phyloP scores from a whole-genome alignment of 2,329 filamentous ascomycete genomes.

The Allantophomopsis cytisporea region DNA sequence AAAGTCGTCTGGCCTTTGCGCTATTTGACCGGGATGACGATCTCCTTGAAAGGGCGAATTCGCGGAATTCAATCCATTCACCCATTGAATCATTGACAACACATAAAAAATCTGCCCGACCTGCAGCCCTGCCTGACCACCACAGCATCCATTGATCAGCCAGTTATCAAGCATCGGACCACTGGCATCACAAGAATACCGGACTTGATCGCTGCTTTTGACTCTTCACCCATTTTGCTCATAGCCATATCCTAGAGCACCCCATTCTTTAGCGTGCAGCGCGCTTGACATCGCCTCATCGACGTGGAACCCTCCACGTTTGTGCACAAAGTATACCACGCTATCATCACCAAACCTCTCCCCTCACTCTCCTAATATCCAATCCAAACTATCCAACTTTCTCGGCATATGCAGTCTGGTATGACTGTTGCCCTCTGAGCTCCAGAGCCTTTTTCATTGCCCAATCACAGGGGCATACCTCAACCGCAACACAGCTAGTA shows the following conservation, averaged over 20 bases:
- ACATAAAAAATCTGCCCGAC: slow-evolving; percentile 28
- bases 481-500: slow-evolving; percentile 14
- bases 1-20: no score
- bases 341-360: slow-evolving; percentile 5
- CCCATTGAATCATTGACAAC: slow-evolving; percentile 27
- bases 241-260: no score
- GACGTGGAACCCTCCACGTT: slow-evolving; percentile 4
- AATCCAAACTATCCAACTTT: slow-evolving; percentile 12
- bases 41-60: no score
- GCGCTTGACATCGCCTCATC: slow-evolving; percentile 21
- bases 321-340: slow-evolving; percentile 1
- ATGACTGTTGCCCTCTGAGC: slow-evolving; percentile 19
- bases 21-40: no score
- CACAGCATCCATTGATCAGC: no score
- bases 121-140: background rate
- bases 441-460: slow-evolving; percentile 12
- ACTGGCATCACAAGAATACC: no score
- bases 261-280: slow-evolving; percentile 16
- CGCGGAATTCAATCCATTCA: no score
- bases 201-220: no score
- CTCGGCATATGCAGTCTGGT: slow-evolving; percentile 12
- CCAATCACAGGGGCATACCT: slow-evolving; percentile 15
- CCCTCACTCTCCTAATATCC: slow-evolving; percentile 2
- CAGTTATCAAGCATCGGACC: no score
- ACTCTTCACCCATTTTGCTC: no score